Conservation (phyloP, 768 basidiomycete genomes). For the Lanmaoa rubissima region DNA sequence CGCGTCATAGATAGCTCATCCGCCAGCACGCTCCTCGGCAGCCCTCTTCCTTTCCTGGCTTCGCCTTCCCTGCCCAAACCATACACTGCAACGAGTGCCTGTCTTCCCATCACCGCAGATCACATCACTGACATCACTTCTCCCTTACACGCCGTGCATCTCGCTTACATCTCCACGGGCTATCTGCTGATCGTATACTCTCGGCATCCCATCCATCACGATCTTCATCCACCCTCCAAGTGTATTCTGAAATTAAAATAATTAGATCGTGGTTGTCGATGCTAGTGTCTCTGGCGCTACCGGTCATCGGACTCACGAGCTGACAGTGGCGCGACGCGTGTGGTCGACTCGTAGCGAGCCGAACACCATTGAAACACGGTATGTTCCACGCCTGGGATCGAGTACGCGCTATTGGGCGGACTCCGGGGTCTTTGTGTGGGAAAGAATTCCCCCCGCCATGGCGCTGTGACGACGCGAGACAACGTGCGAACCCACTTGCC, state of each 20-base stretch:
- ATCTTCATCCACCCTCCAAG: neutral
- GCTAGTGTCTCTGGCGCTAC: neutral
- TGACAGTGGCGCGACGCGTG: constrained; percentile 1
- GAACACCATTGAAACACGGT: neutral
- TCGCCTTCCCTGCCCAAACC: too few species aligned
- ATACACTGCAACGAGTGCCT: neutral
- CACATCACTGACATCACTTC: constrained; percentile 19
- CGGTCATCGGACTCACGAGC: neutral
- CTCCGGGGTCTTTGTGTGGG: constrained; percentile 3
- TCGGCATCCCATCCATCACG: neutral
- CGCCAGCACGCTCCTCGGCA: too few species aligned
- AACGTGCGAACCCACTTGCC: neutral
- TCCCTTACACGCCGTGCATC: neutral
- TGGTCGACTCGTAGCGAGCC: neutral
- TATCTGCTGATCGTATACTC: neutral
- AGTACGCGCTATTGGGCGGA: neutral
- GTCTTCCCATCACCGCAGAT: constrained; percentile 19
- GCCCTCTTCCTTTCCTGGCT: neutral
- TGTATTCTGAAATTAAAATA: too few species aligned
- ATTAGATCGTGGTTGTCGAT: too few species aligned
- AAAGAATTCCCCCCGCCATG: neutral
- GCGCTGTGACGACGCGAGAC: neutral
- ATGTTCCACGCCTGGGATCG: neutral
- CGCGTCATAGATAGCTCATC: constrained; percentile 11
- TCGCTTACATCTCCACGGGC: neutral